A percentile compares a stretch with the other conserved stretches of the same genome.
These are phyloP conservation scores for Yamadazyma jaroonii DNA, from an alignment of 1,139 yeast species.

Conservation along the genomic window DNA sequence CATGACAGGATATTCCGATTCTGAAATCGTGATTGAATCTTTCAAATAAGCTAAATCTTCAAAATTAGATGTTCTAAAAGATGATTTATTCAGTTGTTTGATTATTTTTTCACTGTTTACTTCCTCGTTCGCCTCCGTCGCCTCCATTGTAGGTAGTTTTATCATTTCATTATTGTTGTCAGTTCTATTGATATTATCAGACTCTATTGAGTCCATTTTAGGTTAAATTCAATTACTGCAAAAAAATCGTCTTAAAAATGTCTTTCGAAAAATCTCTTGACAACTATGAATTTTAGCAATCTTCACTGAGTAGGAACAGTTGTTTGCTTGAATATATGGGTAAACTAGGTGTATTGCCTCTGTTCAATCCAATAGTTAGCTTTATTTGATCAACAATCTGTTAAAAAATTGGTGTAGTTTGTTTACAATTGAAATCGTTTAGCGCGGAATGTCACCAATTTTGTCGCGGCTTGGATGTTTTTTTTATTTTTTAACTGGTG, in stretches of 20 bases:
- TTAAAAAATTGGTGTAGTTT: conserved; percentile 1
- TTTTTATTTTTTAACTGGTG: not conserved
- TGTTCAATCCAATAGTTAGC: too few relatives aligned
- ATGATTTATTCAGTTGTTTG: not conserved
- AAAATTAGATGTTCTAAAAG: not conserved
- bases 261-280: not conserved
- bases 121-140: not conserved
- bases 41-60: not conserved
- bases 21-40: not conserved
- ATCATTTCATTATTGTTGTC: not conserved
- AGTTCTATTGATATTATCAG: not conserved
- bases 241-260: not conserved
- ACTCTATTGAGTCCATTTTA: conserved; percentile 3
- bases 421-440: conserved; percentile 2
- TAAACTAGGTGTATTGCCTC: too few relatives aligned
- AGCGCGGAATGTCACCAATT: conserved; percentile 2
- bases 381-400: not conserved
- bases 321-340: too few relatives aligned
- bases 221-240: conserved; percentile 4
- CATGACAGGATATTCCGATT: not conserved
- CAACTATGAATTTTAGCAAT: too few relatives aligned
- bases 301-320: too few relatives aligned
- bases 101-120: not conserved
- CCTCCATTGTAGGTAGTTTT: not conserved
- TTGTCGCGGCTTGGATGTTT: not conserved